Evolutionary conservation across 257 asterid species (phyloP).

Genomic region (Echites panduratus): DNA sequence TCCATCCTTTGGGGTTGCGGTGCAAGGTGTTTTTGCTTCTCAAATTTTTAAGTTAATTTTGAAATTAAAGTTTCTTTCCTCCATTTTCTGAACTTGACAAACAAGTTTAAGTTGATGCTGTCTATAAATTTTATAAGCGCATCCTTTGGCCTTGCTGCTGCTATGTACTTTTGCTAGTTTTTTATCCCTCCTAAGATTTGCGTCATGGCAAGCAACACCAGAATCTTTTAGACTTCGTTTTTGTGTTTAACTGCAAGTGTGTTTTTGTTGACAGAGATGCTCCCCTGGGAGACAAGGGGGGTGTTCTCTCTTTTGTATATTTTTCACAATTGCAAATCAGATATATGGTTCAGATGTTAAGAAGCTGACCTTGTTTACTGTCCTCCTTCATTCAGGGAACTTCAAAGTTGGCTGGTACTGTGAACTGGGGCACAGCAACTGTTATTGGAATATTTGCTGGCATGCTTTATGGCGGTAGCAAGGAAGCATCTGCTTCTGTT

Average conservation of each 20-base stretch:
- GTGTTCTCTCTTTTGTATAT: not conserved
- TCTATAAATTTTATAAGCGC: not conserved
- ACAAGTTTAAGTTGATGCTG: not conserved
- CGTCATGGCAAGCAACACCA: not conserved
- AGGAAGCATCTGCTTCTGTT: constrained; percentile 96
- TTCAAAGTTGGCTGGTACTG: constrained; percentile 63
- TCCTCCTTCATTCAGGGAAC: constrained; percentile 30
- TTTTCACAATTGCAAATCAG: not conserved
- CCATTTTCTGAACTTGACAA: not conserved
- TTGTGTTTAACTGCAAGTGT: not conserved
- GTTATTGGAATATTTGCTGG: constrained; percentile 87
- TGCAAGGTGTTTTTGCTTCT: no score
- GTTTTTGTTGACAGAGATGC: not conserved
- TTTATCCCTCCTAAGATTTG: not conserved
- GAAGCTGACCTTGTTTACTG: not conserved
- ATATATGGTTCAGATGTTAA: not conserved
- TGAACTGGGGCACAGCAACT: constrained; percentile 88
- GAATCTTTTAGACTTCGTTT: not conserved
- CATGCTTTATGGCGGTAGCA: constrained; percentile 92
- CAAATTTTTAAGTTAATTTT: not conserved
- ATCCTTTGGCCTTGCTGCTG: not conserved
- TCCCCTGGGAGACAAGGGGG: not conserved
- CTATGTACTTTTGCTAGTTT: not conserved
- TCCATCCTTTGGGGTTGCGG: not conserved
- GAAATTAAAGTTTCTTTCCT: not conserved